Evolutionary conservation across 495 filamentous ascomycete genomes (phyloP), one percentile per base, ranked within the genome.

Genomic region (Neurospora tetrasperma): DNA sequence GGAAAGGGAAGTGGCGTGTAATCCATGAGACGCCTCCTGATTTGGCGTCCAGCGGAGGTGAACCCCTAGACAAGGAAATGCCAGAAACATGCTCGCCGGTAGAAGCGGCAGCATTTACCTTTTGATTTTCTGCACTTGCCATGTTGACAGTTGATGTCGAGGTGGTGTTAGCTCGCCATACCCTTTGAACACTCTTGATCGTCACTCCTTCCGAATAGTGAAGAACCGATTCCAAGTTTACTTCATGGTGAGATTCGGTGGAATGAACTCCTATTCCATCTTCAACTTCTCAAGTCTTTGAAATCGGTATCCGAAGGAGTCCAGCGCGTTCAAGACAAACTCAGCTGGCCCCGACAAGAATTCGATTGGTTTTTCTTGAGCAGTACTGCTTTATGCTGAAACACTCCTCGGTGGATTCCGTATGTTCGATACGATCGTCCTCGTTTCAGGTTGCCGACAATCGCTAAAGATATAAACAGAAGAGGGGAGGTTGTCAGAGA

Each of bases 1-100:
- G 76, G 31, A 84, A 82, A 39, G 82, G 82, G 46, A 83, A 80
- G 69, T 81, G 82, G 39, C 78, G 76, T 68, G 80, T 77, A 0
- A 81, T 48, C 71, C 74, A 79, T 78, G 76, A 75, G 78, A 11
- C 48, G 0, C 48, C 23, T 75, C 5, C 11, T 59, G 20, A 1
- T 27, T 59, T 27, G 48, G 23, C 23, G 31, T 59, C 11, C 2
- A 12, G 48, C 5, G 48, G 23, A 27, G 11, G 48, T 12, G 23
- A 27, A 31, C 0, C 48, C 12, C 48, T 23, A 59, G 48, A 5
- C 14, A 27, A 20, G 23, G 2, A 59, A 8, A 27, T 11, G 48
- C 23, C 48, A 14, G 48, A 59, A 31, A 59, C 23, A 14, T 59
- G 48, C 48, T 59, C 48, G 6, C 48, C 48, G 1, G 48, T 5